These are phyloP conservation scores for Maudiozyma barnettii DNA, from an alignment of 805 yeast genomes.

Conservation along the genomic window DNA sequence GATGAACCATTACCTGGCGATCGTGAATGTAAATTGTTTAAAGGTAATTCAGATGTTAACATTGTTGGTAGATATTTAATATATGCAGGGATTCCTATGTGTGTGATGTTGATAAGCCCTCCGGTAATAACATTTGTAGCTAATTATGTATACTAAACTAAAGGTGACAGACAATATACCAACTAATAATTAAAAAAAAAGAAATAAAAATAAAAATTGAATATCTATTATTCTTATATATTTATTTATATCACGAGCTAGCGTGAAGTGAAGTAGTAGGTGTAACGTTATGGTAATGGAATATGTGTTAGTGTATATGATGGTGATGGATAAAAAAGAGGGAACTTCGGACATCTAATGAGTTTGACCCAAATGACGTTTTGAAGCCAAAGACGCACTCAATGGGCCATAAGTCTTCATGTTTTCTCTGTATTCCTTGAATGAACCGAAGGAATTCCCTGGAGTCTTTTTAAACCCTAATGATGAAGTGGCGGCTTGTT, in stretches of 20 bases:
- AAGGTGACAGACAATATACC: too few species aligned
- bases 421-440: constrained; percentile 31
- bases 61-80: constrained; percentile 68
- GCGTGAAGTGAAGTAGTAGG: too few species aligned
- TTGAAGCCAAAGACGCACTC: constrained; percentile 20
- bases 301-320: too few species aligned
- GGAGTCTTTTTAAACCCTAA: constrained; percentile 2
- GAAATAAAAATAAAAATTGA: not conserved
- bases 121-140: not conserved
- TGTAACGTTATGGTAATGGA: too few species aligned
- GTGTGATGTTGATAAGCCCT: constrained; percentile 32
- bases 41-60: constrained; percentile 61
- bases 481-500: not conserved
- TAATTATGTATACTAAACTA: not conserved
- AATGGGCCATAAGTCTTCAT: constrained; percentile 34
- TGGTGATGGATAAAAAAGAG: too few species aligned
- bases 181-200: too few species aligned
- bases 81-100: constrained; percentile 68
- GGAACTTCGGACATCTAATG: too few species aligned
- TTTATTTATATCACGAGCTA: too few species aligned
- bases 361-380: constrained; percentile 8
- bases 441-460: constrained; percentile 30
- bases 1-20: constrained; percentile 17
- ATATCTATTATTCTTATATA: too few species aligned
- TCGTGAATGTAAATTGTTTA: constrained; percentile 37